Evolutionary conservation across 2,329 filamentous ascomycete species (phyloP).

Genomic region (Paecilomyces variotii): DNA sequence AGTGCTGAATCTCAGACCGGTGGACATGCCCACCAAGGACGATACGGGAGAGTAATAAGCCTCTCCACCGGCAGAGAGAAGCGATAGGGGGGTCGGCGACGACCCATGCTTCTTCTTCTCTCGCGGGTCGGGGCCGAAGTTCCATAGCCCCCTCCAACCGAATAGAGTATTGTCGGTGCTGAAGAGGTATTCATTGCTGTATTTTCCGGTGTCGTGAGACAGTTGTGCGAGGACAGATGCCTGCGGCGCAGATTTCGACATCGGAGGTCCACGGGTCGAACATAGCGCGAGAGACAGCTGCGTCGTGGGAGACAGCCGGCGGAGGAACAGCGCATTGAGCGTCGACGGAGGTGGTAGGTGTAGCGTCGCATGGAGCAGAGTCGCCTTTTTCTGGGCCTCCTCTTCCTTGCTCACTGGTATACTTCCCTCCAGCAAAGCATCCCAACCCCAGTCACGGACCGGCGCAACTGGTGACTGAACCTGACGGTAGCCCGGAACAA

Average conservation of each 20-base stretch:
- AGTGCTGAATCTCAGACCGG: slow-evolving; percentile 83
- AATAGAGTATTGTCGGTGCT: slow-evolving; percentile 87
- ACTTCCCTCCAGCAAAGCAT: slow-evolving; percentile 20
- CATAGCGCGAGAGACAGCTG: slow-evolving; percentile 65
- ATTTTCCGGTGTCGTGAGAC: slow-evolving; percentile 72
- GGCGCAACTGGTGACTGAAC: slow-evolving; percentile 44
- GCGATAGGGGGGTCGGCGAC: slow-evolving; percentile 58
- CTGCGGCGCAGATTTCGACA: slow-evolving; percentile 37
- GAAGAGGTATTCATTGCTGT: slow-evolving; percentile 80
- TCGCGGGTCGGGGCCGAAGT: slow-evolving; percentile 62
- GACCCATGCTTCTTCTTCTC: slow-evolving; percentile 5
- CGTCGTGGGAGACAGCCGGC: slow-evolving; percentile 65
- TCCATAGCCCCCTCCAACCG: slow-evolving; percentile 83
- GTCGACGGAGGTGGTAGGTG: slow-evolving; percentile 62
- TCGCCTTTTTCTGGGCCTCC: slow-evolving; percentile 27
- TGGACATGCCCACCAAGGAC: slow-evolving; percentile 84
- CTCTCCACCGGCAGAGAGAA: slow-evolving; percentile 86
- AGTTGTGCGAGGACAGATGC: slow-evolving; percentile 39
- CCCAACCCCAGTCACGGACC: slow-evolving; percentile 23
- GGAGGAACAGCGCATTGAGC: slow-evolving; percentile 77
- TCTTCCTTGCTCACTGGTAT: slow-evolving; percentile 51
- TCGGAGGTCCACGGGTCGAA: slow-evolving; percentile 31
- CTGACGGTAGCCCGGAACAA: slow-evolving; percentile 77
- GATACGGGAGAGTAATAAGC: slow-evolving; percentile 93
- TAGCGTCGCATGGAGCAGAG: slow-evolving; percentile 38